A percentile compares a stretch with the other conserved stretches of the same genome.
Evolutionary conservation across 495 filamentous ascomycete species (phyloP).

Genomic region (Cercophora samala): DNA sequence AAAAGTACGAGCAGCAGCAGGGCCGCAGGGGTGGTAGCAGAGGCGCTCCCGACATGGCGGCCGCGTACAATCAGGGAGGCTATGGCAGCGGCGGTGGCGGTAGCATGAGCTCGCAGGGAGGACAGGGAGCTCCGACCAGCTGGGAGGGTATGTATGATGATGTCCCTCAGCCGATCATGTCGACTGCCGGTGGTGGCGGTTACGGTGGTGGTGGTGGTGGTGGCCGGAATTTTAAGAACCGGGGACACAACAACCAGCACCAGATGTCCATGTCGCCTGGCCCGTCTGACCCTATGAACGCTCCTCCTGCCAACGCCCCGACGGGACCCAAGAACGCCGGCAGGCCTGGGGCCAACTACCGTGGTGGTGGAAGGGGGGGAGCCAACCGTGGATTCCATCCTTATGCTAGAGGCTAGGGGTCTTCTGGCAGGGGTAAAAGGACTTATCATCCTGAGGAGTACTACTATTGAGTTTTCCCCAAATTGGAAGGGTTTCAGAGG

Average conservation of each 20-base stretch:
- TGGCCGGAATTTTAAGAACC: conserved; percentile 47
- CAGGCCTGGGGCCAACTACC: conserved; percentile 89
- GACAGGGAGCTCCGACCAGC: conserved; percentile 58
- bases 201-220: conserved; percentile 54
- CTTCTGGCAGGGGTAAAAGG: not conserved
- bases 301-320: conserved; percentile 88
- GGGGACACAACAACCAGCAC: conserved; percentile 31
- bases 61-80: conserved; percentile 26
- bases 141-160: conserved; percentile 99
- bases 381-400: conserved; percentile 71
- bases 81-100: conserved; percentile 36
- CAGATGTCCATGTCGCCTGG: conserved; percentile 29
- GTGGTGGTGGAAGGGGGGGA: conserved; percentile 83
- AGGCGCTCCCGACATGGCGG: conserved; percentile 33
- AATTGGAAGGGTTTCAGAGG: no score
- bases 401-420: conserved; percentile 49
- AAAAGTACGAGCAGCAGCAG: conserved; percentile 75
- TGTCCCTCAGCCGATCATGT: conserved; percentile 79
- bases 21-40: conserved; percentile 37
- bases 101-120: conserved; percentile 9
- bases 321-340: conserved; percentile 96
- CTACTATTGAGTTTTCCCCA: not conserved
- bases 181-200: conserved; percentile 50
- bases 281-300: conserved; percentile 43
- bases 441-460: not conserved